phyloP scores from a whole-genome alignment of 495 filamentous ascomycete species.

The Neurospora sp. region DNA sequence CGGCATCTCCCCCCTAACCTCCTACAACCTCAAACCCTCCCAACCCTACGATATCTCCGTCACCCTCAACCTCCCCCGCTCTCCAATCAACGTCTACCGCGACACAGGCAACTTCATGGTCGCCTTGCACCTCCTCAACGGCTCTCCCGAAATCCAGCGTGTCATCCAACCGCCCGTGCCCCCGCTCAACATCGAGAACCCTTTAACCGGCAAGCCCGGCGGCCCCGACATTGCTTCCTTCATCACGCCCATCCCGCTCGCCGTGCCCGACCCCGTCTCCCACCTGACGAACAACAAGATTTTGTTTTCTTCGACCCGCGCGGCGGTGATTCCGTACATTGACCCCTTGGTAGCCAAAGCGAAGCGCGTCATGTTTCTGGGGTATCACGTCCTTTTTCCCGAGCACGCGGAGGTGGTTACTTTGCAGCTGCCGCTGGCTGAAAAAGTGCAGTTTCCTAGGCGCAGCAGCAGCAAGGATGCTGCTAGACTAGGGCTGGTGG shows the following conservation, averaged over 20 bases:
- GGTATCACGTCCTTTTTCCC: slow-evolving; percentile 32
- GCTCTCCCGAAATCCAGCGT: slow-evolving; percentile 10
- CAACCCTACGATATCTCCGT: slow-evolving; percentile 57
- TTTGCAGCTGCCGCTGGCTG: slow-evolving; percentile 52
- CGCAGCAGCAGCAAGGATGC: slow-evolving; percentile 20
- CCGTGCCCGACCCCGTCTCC: slow-evolving; percentile 2
- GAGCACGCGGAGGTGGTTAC: slow-evolving; percentile 33
- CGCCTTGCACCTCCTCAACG: slow-evolving; percentile 52
- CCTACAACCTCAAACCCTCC: slow-evolving; percentile 33
- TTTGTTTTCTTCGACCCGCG: slow-evolving; percentile 27
- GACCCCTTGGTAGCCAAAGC: slow-evolving; percentile 28
- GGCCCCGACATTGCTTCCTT: neutral
- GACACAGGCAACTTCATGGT: slow-evolving; percentile 84
- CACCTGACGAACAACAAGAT: slow-evolving; percentile 18
- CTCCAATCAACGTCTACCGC: slow-evolving; percentile 43
- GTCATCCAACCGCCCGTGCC: neutral
- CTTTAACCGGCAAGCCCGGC: slow-evolving; percentile 5
- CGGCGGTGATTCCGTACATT: slow-evolving; percentile 30
- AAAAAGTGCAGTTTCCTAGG: neutral
- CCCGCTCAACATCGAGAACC: slow-evolving; percentile 2
- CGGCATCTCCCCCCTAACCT: slow-evolving; percentile 35
- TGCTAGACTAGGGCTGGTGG: slow-evolving; percentile 56
- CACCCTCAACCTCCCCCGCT: slow-evolving; percentile 49
- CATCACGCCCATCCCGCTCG: slow-evolving; percentile 1
- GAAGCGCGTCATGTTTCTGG: slow-evolving; percentile 32